Conservation (phyloP, 495 filamentous ascomycete species). For the Platismatia glauca region DNA sequence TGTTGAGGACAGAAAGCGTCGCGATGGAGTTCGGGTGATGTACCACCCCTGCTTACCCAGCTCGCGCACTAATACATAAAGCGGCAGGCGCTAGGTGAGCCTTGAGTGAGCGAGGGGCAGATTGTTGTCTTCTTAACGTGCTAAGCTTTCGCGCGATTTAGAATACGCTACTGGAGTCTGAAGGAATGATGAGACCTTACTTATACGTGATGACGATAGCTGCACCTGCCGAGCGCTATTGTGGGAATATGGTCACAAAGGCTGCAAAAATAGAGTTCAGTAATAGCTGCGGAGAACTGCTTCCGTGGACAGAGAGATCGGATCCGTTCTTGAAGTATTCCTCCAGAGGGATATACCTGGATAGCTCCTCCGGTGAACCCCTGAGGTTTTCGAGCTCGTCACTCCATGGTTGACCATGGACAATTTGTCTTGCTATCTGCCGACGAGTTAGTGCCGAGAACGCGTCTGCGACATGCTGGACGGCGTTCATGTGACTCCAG, state of each 20-base stretch:
- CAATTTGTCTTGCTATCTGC: background rate
- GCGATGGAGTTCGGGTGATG: no score
- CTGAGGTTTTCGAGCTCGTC: slow-evolving; percentile 7
- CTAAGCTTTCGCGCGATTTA: no score
- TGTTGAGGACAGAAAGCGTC: no score
- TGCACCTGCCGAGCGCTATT: slow-evolving; percentile 8
- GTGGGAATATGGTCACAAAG: slow-evolving; percentile 1
- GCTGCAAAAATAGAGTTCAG: slow-evolving; percentile 7
- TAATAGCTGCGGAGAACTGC: background rate
- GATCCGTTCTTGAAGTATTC: no score
- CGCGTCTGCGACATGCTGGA: background rate
- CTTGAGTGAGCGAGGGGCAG: no score
- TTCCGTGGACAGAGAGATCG: background rate
- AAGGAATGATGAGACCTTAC: no score
- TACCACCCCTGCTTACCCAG: no score
- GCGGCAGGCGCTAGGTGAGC: no score
- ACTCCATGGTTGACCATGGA: background rate
- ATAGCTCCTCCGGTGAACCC: slow-evolving; percentile 5
- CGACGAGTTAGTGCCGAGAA: background rate
- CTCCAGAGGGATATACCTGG: background rate
- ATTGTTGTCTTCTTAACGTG: no score
- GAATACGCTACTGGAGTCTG: no score
- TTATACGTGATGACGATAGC: slow-evolving; percentile 9
- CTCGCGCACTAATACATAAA: no score
- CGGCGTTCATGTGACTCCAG: slow-evolving; percentile 1